phyloP scores from a whole-genome alignment of 805 yeast genomes.

The Candida oleophila region DNA sequence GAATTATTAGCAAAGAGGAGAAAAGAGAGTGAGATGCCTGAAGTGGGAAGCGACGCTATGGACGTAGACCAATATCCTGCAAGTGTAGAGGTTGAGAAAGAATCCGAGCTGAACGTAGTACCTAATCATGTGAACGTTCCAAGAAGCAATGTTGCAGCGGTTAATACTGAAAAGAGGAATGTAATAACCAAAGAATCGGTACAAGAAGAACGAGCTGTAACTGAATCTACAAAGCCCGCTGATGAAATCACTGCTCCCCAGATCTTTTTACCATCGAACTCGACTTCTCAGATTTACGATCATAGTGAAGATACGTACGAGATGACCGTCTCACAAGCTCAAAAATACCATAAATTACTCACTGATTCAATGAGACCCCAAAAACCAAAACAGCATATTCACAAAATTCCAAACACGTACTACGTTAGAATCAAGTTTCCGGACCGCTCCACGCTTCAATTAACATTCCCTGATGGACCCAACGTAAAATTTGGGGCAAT shows the following conservation, averaged over 20 bases:
- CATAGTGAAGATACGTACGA: conserved; percentile 44
- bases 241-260: conserved; percentile 11
- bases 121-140: too few relatives aligned
- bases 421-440: conserved; percentile 39
- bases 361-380: conserved; percentile 16
- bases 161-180: neutral
- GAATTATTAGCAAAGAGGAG: conserved; percentile 6
- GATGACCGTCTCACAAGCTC: conserved; percentile 37
- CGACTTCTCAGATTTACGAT: conserved; percentile 22
- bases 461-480: conserved; percentile 26
- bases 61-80: neutral
- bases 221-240: neutral
- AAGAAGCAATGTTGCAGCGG: too few relatives aligned
- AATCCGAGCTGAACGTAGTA: too few relatives aligned
- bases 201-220: neutral
- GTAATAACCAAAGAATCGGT: neutral
- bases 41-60: conserved; percentile 2
- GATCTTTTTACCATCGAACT: conserved; percentile 17
- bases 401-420: conserved; percentile 22
- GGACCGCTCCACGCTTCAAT: conserved; percentile 34
- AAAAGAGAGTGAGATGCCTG: too few relatives aligned
- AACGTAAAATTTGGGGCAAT: conserved; percentile 33
- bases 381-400: conserved; percentile 7
- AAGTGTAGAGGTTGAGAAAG: too few relatives aligned
- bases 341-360: conserved; percentile 34